Conservation (phyloP, 169 alveolate genomes). For the Plasmodium fragile region DNA sequence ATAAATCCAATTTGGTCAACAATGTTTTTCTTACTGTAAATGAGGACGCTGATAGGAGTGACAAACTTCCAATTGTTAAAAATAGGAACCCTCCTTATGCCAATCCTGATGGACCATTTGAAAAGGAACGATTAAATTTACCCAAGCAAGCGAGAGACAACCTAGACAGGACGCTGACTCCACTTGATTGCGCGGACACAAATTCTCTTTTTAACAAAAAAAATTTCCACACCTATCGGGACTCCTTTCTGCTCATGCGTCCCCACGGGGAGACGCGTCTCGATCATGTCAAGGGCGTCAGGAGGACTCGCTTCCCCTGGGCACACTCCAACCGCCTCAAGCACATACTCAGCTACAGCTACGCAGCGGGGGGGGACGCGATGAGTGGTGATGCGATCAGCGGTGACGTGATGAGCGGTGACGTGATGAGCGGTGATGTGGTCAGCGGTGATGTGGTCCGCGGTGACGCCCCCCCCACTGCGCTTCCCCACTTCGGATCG, state of each 20-base stretch:
- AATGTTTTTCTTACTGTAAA: slow-evolving; percentile 79
- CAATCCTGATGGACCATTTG: slow-evolving; percentile 81
- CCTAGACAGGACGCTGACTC: slow-evolving; percentile 74
- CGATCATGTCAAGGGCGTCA: slow-evolving; percentile 44
- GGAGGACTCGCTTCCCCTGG: slow-evolving; percentile 62
- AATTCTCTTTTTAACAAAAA: slow-evolving; percentile 66
- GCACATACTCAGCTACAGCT: slow-evolving; percentile 33
- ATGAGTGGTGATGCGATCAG: not conserved
- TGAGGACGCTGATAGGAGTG: slow-evolving; percentile 77
- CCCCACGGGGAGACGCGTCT: slow-evolving; percentile 16
- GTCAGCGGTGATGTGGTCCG: not conserved
- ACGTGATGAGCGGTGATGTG: not conserved
- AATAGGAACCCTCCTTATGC: slow-evolving; percentile 80
- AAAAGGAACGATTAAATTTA: slow-evolving; percentile 52
- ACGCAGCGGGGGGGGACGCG: not conserved
- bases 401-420: not conserved
- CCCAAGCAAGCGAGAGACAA: slow-evolving; percentile 75
- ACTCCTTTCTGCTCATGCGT: slow-evolving; percentile 18
- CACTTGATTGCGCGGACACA: not conserved
- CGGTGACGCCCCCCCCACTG: not conserved
- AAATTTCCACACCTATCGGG: slow-evolving; percentile 28
- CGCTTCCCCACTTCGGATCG: not conserved
- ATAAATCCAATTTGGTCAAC: slow-evolving; percentile 63
- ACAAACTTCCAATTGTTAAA: slow-evolving; percentile 63
- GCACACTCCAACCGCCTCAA: slow-evolving; percentile 47